Base-by-base conservation (phyloP, 768 basidiomycete genomes). In the Leccinum uliginosum region DNA sequence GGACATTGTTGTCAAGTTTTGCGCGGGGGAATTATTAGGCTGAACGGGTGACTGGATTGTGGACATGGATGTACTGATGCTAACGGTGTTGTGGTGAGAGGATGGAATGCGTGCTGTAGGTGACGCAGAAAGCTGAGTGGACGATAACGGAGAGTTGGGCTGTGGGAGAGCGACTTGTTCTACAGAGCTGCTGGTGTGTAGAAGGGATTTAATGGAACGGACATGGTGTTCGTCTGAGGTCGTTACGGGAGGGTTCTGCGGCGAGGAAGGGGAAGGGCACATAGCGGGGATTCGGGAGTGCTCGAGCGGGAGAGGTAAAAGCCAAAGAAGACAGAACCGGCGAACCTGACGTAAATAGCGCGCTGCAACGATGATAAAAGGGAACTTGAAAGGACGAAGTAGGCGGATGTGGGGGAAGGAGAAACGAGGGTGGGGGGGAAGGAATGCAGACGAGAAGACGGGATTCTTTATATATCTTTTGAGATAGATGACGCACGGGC, bases 401-500 rank as follows among this genome's bases (percentile, higher is more conserved):
- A 56, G 57, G 56, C 38, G 51, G 43, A 59, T 56, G 59, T 68
- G 59, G 55, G 34, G 50, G 50, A 56, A 49, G 51, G 55, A 48
- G 51, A 56, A 52, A 49, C 45, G 32, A 44, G 50, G 58, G 51
- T 12, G 57, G 51, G 51, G 50, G 45, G 45, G 45, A 60, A 61
- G 57, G 24, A 43, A 50, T 55, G 51, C 53, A 21, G 55, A 47
- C 45, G 58, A 48, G 49, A 43, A 54, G 59, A 50, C 5, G 50
- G 54, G 59, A 34, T 54, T 50, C 57, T 62, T 67, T 69, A 71
- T 71, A 71, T 63, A n/a, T 55, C 55, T 34, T 58, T 51, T 54
- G 27, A 14, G 60, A 56, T 46, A 26, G 32, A 60, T 58, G 65
- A 66, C 67, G 70, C 70, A 71, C 70, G 66, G 64, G 58, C 71